Conservation (phyloP, 2,329 filamentous ascomycete species). For the Volutella citrinella region DNA sequence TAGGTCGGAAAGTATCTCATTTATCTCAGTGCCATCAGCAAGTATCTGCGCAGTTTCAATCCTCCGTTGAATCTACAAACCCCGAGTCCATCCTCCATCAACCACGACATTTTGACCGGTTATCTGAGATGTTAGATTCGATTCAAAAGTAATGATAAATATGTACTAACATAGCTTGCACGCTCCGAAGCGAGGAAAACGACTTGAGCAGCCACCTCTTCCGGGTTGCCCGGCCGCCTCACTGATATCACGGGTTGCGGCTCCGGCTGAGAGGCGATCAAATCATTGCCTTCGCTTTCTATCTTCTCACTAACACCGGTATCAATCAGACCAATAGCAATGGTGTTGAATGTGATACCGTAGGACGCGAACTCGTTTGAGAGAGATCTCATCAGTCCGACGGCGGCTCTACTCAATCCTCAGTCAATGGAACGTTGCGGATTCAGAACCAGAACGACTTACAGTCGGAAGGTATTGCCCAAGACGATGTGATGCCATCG, state of each 20-base stretch:
- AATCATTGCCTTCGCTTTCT: not conserved
- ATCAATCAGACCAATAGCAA: conserved; percentile 4
- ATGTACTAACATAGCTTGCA: conserved; percentile 1
- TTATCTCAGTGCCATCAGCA: too few species aligned
- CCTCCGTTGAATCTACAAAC: too few species aligned
- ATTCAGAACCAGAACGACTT: not conserved
- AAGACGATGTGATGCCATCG: conserved; percentile 5
- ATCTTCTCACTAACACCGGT: conserved; percentile 3
- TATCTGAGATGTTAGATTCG: not conserved
- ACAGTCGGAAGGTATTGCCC: conserved; percentile 5
- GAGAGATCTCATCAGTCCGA: conserved; percentile 4
- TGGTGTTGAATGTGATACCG: conserved; percentile 3
- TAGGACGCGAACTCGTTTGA: conserved; percentile 4
- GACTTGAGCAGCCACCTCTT: conserved; percentile 3
- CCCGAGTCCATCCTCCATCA: conserved; percentile 4
- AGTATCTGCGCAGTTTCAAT: too few species aligned
- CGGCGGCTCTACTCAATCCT: not conserved
- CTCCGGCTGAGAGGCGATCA: not conserved
- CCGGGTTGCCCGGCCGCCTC: conserved; percentile 1
- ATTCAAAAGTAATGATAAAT: not conserved
- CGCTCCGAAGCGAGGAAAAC: conserved; percentile 2
- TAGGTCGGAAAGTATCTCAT: too few species aligned
- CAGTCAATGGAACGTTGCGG: not conserved
- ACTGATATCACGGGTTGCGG: conserved; percentile 3
- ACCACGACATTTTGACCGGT: conserved; percentile 4